These are phyloP conservation scores for Podospora fimiseda DNA, from an alignment of 495 filamentous ascomycete species.

Conservation along the genomic window DNA sequence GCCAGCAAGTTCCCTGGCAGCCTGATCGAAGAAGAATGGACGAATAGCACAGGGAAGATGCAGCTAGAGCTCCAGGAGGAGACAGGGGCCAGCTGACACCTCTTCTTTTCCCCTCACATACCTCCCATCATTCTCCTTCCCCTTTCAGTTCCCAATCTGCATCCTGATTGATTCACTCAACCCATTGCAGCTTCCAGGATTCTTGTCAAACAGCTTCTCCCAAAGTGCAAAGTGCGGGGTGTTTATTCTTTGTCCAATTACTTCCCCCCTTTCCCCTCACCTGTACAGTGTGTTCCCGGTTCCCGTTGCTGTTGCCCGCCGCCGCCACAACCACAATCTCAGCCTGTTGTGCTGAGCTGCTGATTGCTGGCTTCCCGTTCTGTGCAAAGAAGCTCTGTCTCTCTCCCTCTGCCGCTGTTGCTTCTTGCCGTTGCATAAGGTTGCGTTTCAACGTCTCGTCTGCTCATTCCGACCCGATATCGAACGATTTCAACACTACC, in stretches of 20 bases:
- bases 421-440: conserved; percentile 5
- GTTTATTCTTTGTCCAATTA: conserved; percentile 25
- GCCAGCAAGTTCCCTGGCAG: no score
- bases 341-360: conserved; percentile 6
- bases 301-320: conserved; percentile 1
- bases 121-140: background rate
- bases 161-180: background rate
- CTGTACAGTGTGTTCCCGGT: background rate
- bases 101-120: background rate
- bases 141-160: background rate
- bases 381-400: background rate
- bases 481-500: background rate
- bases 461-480: background rate
- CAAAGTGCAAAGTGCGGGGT: conserved; percentile 27
- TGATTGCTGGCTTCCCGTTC: background rate
- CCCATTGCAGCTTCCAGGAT: background rate
- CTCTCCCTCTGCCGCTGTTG: conserved; percentile 7
- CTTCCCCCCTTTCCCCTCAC: conserved; percentile 22
- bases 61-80: no score
- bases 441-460: conserved; percentile 7
- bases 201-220: background rate
- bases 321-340: background rate
- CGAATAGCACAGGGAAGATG: background rate
- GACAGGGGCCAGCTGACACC: background rate
- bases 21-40: no score